Percentiles rank a stretch among this genome's conserved stretches.
These are phyloP conservation scores for Microsporum audouinii DNA, from an alignment of 2,329 filamentous ascomycete genomes.

Conservation along the genomic window DNA sequence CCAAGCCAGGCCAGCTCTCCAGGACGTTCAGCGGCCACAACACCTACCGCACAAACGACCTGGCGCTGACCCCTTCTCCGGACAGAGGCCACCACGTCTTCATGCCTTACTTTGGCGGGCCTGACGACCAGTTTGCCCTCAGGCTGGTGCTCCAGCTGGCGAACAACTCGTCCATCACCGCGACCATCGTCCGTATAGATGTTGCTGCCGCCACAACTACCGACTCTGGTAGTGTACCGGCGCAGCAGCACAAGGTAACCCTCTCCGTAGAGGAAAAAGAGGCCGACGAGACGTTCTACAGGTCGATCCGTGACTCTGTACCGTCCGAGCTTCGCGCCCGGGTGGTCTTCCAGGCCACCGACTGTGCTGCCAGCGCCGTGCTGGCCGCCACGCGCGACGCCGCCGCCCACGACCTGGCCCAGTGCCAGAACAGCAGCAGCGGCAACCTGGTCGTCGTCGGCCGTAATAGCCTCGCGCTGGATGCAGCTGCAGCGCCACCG, in stretches of 20 bases:
- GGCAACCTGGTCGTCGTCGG: conserved; percentile 58
- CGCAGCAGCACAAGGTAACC: conserved; percentile 1
- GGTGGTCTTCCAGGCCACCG: conserved; percentile 43
- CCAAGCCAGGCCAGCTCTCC: conserved; percentile 27
- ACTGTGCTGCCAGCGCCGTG: conserved; percentile 21
- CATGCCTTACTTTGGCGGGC: conserved; percentile 72
- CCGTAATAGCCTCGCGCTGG: conserved; percentile 11
- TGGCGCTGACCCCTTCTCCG: conserved; percentile 46
- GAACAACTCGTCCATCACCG: conserved; percentile 65
- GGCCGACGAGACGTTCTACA: conserved; percentile 45
- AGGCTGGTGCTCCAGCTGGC: conserved; percentile 74
- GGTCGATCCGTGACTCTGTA: conserved; percentile 45
- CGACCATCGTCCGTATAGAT: conserved; percentile 56
- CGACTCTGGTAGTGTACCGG: not conserved
- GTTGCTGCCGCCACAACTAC: conserved; percentile 12
- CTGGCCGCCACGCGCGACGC: conserved; percentile 39
- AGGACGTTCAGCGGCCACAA: conserved; percentile 47
- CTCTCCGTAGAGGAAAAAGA: conserved; percentile 22
- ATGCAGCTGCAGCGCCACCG: conserved; percentile 7
- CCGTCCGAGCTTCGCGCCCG: conserved; percentile 41
- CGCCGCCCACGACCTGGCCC: conserved; percentile 50
- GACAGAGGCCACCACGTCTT: conserved; percentile 74
- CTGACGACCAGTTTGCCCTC: conserved; percentile 70
- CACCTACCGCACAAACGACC: conserved; percentile 48
- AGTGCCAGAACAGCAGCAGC: conserved; percentile 54